Percentiles rank a stretch among this genome's conserved stretches.
Evolutionary conservation across 2,329 filamentous ascomycete species (phyloP).

Genomic region (Volutella citrinella): DNA sequence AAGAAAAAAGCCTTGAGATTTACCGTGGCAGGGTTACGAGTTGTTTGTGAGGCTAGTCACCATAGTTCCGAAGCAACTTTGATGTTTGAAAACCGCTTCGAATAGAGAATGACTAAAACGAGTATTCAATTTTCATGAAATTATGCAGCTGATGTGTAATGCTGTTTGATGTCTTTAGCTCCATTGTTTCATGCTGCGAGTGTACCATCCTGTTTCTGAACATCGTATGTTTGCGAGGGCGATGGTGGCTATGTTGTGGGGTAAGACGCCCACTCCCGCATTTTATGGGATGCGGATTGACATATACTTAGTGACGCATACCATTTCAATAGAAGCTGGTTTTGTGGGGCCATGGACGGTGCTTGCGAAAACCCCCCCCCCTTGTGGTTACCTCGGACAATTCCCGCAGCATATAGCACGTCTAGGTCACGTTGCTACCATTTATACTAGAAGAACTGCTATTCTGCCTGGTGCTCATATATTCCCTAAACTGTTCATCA

Average conservation of each 20-base stretch:
- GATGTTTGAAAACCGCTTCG: too few relatives aligned
- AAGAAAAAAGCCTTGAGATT: too few relatives aligned
- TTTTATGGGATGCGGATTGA: background rate
- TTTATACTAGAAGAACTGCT: background rate
- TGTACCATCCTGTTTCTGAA: background rate
- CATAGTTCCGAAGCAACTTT: background rate
- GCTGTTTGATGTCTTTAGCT: background rate
- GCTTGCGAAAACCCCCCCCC: too few relatives aligned
- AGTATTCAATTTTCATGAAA: too few relatives aligned
- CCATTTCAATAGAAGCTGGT: background rate
- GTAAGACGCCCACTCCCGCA: background rate
- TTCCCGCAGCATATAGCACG: background rate
- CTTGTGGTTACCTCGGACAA: background rate
- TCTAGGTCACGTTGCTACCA: background rate
- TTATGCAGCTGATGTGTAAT: too few relatives aligned
- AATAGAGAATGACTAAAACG: too few relatives aligned
- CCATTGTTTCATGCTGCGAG: background rate
- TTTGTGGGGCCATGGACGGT: background rate
- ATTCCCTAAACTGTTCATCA: background rate
- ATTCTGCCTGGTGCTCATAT: background rate
- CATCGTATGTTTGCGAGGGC: background rate
- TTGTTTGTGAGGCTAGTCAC: background rate
- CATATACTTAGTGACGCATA: constrained; percentile 1
- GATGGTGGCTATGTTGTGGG: background rate
- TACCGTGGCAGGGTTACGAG: constrained; percentile 1